phyloP scores from a whole-genome alignment of 2,329 filamentous ascomycete genomes.

The Ophiostoma ulmi region DNA sequence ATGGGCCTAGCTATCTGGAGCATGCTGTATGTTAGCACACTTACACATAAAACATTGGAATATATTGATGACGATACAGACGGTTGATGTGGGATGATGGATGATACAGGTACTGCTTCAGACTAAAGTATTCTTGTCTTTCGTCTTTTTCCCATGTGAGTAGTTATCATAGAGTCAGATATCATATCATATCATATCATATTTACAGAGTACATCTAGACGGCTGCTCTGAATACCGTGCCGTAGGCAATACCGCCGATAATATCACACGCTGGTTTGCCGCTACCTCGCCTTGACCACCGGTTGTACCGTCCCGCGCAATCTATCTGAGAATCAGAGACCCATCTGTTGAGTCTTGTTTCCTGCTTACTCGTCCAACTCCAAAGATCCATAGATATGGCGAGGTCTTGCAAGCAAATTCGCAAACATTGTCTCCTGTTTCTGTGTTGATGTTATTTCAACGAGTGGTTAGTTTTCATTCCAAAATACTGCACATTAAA shows the following conservation, averaged over 20 bases:
- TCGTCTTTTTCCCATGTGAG: neutral
- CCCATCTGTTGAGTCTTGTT: neutral
- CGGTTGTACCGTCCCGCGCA: neutral
- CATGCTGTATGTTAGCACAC: neutral
- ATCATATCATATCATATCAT: neutral
- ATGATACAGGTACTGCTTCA: neutral
- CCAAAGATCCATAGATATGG: neutral
- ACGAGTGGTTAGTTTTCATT: neutral
- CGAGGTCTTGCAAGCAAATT: neutral
- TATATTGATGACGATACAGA: neutral
- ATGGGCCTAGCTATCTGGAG: too few relatives aligned
- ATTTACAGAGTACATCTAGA: too few relatives aligned
- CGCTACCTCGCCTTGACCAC: too few relatives aligned
- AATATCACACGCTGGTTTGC: neutral
- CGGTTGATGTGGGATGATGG: neutral
- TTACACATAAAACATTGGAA: neutral
- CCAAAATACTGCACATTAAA: too few relatives aligned
- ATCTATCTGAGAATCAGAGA: neutral
- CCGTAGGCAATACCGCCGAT: neutral
- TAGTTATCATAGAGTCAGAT: neutral
- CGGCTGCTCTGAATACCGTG: neutral
- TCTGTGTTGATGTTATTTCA: neutral
- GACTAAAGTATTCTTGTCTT: neutral
- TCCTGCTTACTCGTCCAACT: neutral
- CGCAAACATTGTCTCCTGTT: neutral